These are phyloP conservation scores for Candida taoyuanica DNA, from an alignment of 805 yeast genomes.

Conservation along the genomic window DNA sequence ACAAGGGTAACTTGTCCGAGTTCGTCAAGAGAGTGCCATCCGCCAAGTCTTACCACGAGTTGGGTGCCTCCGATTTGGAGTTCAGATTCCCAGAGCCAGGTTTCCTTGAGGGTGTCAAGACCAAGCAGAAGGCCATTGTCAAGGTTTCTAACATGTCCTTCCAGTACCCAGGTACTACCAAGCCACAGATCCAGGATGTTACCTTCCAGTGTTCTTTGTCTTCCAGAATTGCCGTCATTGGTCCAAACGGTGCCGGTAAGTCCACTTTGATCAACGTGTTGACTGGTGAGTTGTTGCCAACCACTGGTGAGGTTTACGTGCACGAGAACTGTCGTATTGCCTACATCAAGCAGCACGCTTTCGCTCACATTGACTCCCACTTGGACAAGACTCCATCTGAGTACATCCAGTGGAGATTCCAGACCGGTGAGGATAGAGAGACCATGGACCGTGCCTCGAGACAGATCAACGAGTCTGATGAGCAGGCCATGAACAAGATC, in stretches of 20 bases:
- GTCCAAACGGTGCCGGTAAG: conserved; percentile 99
- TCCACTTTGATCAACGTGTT: conserved; percentile 97
- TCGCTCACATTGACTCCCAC: conserved; percentile 98
- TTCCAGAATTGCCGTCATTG: conserved; percentile 99
- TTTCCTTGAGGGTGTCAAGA: conserved; percentile 99
- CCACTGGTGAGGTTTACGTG: conserved; percentile 97
- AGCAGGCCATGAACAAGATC: conserved; percentile 98
- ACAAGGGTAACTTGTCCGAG: conserved; percentile 99
- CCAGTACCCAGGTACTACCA: conserved; percentile 99
- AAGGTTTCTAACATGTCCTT: conserved; percentile 95
- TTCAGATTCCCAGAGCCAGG: conserved; percentile 99
- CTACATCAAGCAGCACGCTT: conserved; percentile 99
- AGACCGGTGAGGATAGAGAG: conserved; percentile 99
- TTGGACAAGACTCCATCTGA: conserved; percentile 99
- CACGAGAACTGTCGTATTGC: conserved; percentile 99
- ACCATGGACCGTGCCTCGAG: conserved; percentile 99
- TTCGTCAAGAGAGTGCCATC: conserved; percentile 98
- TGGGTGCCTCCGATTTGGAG: conserved; percentile 96
- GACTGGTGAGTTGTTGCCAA: conserved; percentile 99
- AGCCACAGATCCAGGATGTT: conserved; percentile 89
- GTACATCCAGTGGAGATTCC: conserved; percentile 99
- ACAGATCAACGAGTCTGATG: conserved; percentile 95
- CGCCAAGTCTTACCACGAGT: conserved; percentile 97
- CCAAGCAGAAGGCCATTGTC: conserved; percentile 99
- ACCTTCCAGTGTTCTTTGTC: conserved; percentile 99